phyloP scores from a whole-genome alignment of 2,329 filamentous ascomycete genomes.

The Colletotrichum sp. region DNA sequence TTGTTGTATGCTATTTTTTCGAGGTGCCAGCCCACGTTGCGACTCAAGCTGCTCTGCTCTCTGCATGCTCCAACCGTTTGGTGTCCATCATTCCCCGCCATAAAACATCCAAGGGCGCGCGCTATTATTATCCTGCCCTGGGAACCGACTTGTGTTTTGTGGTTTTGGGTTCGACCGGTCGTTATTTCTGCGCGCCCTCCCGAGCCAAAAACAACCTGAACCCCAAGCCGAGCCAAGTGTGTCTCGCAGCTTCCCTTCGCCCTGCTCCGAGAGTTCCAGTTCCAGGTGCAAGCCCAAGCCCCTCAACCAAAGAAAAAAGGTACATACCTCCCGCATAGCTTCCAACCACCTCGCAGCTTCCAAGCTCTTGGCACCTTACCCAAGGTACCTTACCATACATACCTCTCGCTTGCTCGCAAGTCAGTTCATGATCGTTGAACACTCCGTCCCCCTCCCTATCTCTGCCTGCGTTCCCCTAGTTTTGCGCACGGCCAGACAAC shows the following conservation, averaged over 20 bases:
- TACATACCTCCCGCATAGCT: not conserved
- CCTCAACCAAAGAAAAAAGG: not conserved
- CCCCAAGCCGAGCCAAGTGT: slow-evolving; percentile 2
- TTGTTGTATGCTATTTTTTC: not conserved
- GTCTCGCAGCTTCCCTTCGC: slow-evolving; percentile 19
- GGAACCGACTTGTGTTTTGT: not conserved
- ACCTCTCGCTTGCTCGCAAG: not conserved
- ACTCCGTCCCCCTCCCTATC: not conserved
- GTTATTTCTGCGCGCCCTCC: slow-evolving; percentile 1
- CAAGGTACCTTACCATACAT: not conserved
- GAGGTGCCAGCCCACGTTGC: not conserved
- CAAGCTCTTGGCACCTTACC: slow-evolving; percentile 13
- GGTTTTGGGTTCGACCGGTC: not conserved
- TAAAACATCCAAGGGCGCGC: not conserved
- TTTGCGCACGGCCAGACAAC: not conserved
- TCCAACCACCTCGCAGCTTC: slow-evolving; percentile 12
- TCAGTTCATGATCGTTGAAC: slow-evolving; percentile 12
- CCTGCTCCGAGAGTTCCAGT: not conserved
- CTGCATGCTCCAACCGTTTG: not conserved
- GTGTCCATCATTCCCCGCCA: not conserved
- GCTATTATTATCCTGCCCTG: slow-evolving; percentile 10
- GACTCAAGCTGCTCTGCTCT: not conserved
- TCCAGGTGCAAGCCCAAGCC: not conserved
- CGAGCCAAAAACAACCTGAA: not conserved
- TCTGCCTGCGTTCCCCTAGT: not conserved